phyloP scores from a whole-genome alignment of 495 filamentous ascomycete genomes.

The Penicillium angulare region DNA sequence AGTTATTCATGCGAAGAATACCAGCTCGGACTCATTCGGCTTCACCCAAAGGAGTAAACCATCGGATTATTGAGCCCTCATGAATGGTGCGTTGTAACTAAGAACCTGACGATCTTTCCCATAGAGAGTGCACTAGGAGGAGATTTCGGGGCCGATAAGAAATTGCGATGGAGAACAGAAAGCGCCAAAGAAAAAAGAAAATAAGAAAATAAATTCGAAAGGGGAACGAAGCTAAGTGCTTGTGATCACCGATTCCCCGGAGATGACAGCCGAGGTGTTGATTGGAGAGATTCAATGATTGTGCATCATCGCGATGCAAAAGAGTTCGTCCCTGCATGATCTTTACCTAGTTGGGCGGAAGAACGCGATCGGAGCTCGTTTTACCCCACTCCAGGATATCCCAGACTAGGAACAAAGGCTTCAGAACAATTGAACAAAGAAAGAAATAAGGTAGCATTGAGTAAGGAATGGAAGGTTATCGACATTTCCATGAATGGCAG shows the following conservation, averaged over 20 bases:
- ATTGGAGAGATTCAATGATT: conserved; percentile 17
- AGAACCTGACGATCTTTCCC: conserved; percentile 15
- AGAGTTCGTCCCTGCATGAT: conserved; percentile 16
- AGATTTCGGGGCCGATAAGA: not conserved
- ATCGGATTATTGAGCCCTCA: not conserved
- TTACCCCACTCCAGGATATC: conserved; percentile 14
- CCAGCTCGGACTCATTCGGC: not conserved
- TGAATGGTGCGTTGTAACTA: conserved; percentile 17
- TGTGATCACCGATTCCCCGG: not conserved
- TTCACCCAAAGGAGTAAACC: not conserved
- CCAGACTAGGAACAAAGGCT: not conserved
- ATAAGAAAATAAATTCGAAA: not conserved
- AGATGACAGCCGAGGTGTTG: conserved; percentile 1
- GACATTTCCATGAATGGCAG: not conserved
- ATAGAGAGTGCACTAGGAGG: not conserved
- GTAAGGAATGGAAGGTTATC: conserved; percentile 23
- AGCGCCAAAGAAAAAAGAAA: not conserved
- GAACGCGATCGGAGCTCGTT: conserved; percentile 4
- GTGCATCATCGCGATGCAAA: conserved; percentile 12
- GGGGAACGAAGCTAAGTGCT: not conserved
- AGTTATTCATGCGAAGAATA: no score
- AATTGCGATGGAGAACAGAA: not conserved
- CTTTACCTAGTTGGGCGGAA: conserved; percentile 9
- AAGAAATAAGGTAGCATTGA: conserved; percentile 16
- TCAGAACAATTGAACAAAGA: no score